Base-by-base conservation (phyloP, 2,329 filamentous ascomycete species). In the Cladosporium sp. region DNA sequence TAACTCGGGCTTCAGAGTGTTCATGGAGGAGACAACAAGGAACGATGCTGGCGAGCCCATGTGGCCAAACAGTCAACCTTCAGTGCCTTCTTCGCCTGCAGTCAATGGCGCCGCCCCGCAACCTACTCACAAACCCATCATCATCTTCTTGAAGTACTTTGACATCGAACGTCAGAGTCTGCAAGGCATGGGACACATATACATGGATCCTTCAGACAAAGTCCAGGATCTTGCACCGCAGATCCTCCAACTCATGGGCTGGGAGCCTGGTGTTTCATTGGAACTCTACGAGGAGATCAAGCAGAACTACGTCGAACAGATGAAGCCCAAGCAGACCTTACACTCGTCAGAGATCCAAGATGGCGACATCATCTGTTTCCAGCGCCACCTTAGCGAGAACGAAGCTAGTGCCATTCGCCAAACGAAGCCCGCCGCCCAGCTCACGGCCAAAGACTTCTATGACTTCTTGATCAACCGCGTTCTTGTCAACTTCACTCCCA, bases 211-310 rank as follows among this genome's bases (percentile, higher is more conserved):
- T 75, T 89, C 92, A 73, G 92, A 93, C 78, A 96, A 92, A 78
- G 92, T 98, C 2, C 88, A 91, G 67, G 95, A 99, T 59, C 81
- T 98, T 32, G 87, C 90, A 4, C 88, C 91, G 1, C 80, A 87
- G 34, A 97, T 99, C 67, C 80, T 90, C 66, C 88, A 90, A 72
- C 87, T 90, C 75, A 95, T 98, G 92, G 86, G 87, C 14, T 98
- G 95, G 94, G 86, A 90, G 28, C 86, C 90, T 1, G 92, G 90
- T 5, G 67, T 75, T 69, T 86, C 90, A 4, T 86, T 91, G 67
- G 85, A 86, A 72, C 85, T 99, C 26, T 98, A 89, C 81, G 95
- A 99, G 80, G 95, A 99, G 82, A 98, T 99, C 80, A 99, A 98
- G 80, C 93, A 93, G 61, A 92, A 88, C 67, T 98, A 98, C 93